These are phyloP conservation scores for Ophiognomonia clavigignenti-juglandacearum DNA, from an alignment of 2,329 filamentous ascomycete genomes.

Conservation along the genomic window DNA sequence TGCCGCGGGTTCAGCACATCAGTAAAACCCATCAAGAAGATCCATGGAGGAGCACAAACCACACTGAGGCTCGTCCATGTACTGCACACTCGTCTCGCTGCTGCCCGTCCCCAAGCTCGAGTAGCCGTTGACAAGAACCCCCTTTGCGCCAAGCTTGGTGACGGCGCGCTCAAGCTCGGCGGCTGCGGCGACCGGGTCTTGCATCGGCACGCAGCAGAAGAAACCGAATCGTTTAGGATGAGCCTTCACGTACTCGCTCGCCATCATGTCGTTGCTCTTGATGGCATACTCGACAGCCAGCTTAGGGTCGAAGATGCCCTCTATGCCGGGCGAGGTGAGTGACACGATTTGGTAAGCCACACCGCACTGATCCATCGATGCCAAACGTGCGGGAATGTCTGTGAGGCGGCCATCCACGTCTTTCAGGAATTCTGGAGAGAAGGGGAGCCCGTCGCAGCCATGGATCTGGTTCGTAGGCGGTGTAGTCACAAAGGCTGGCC, in stretches of 20 bases:
- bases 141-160: slow-evolving; percentile 14
- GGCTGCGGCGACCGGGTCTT: slow-evolving; percentile 17
- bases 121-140: slow-evolving; percentile 15
- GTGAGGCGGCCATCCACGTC: slow-evolving; percentile 14
- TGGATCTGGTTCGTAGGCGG: slow-evolving; percentile 1
- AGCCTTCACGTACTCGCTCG: slow-evolving; percentile 10
- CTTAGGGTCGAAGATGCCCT: slow-evolving; percentile 19
- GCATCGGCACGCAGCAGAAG: slow-evolving; percentile 18
- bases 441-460: slow-evolving; percentile 6
- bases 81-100: neutral
- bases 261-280: slow-evolving; percentile 18
- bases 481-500: neutral
- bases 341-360: slow-evolving; percentile 15
- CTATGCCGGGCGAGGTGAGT: slow-evolving; percentile 16
- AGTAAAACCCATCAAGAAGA: too few species aligned
- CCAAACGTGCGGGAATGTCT: slow-evolving; percentile 6
- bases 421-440: slow-evolving; percentile 8
- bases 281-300: slow-evolving; percentile 13
- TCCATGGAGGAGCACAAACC: too few species aligned
- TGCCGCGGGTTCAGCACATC: too few species aligned
- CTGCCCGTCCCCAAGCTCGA: slow-evolving; percentile 5
- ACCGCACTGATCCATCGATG: slow-evolving; percentile 17
- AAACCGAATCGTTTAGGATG: slow-evolving; percentile 18
- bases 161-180: slow-evolving; percentile 19
- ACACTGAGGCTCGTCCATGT: slow-evolving; percentile 6